Base-by-base conservation (phyloP, 2,329 filamentous ascomycete genomes). In the Claviceps sp. region DNA sequence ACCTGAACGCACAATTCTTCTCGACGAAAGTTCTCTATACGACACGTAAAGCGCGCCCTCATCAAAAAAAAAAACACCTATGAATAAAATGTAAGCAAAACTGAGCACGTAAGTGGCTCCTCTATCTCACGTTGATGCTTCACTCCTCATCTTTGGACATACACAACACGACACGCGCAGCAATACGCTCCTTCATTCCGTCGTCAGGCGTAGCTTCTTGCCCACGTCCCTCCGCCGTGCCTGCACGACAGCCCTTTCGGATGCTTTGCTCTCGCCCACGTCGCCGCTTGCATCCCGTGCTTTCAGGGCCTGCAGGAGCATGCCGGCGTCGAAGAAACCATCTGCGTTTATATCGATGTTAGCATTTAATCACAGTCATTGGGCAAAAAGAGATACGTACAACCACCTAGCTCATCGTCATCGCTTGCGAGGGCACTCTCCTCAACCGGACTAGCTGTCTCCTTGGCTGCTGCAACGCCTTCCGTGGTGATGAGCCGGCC, bases 251-350 rank as follows among this genome's bases (percentile, higher is more conserved):
- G 81, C 81, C 52, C 79, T 73, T 60, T 84, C 81, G 45, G 75
- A 76, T 1, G 75, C 65, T 58, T 76, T 79, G 9, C 69, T 69
- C 55, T 81, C 77, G 44, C 68, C 71, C 2, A 69, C 61, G 50
- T 79, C 76, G 5, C 72, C 66, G 4, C 70, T 73, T 52, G 81
- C 75, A 16, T 77, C 76, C 49, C 84, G 78, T 2, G 84, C 84
- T 64, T 90, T 90, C 53, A 95, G 79, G 1, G 89, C 89, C 65
- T 94, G 87, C 24, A 93, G 75, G 5, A 96, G 78, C 89, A 96
- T 95, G 14, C 91, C 91, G 0, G 91, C 89, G 65, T 97, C 91
- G 70, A 97, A 97, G 74, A 97, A 96, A 36, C 91, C 91, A 73
- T 96, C 90, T 95, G 63, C 16, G 44, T n/a, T 30, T 8, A 55